A percentile compares a stretch with the other conserved stretches of the same genome.
phyloP scores from a whole-genome alignment of 139 green algal genomes.

The Closterium sp. region DNA sequence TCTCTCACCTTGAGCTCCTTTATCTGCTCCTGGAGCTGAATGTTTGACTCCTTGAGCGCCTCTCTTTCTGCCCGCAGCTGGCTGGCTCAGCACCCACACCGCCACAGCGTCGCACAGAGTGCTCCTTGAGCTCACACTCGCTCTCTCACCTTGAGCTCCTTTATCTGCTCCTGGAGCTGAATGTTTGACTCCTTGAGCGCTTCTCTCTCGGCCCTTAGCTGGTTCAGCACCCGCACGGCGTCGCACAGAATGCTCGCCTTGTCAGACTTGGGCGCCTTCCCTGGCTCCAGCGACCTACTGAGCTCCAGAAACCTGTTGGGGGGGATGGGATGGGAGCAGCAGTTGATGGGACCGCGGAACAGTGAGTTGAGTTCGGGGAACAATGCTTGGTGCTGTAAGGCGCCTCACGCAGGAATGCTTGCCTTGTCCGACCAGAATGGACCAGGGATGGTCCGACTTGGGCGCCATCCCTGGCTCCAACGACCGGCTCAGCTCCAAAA shows the following conservation, averaged over 20 bases:
- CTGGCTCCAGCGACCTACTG: slow-evolving; percentile 42
- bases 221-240: slow-evolving; percentile 65
- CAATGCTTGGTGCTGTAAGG: not conserved
- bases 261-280: slow-evolving; percentile 70
- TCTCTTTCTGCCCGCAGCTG: too few species aligned
- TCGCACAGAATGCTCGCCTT: slow-evolving; percentile 70
- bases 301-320: slow-evolving; percentile 56
- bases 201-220: slow-evolving; percentile 61
- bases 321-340: slow-evolving; percentile 49
- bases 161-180: slow-evolving; percentile 67
- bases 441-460: slow-evolving; percentile 34
- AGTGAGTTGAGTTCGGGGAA: not conserved
- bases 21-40: slow-evolving; percentile 70
- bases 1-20: slow-evolving; percentile 70
- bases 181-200: slow-evolving; percentile 34
- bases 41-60: too few species aligned
- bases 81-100: too few species aligned
- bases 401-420: not conserved
- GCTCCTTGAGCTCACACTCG: not conserved
- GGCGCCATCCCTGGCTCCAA: slow-evolving; percentile 57
- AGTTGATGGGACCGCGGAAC: not conserved
- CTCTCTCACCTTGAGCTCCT: slow-evolving; percentile 68
- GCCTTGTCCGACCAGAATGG: not conserved
- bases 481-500: slow-evolving; percentile 5
- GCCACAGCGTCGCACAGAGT: too few species aligned